Evolutionary conservation across 768 basidiomycete genomes (phyloP), one percentile per base, ranked within the genome.

Genomic region (Leccinum ochraceum): DNA sequence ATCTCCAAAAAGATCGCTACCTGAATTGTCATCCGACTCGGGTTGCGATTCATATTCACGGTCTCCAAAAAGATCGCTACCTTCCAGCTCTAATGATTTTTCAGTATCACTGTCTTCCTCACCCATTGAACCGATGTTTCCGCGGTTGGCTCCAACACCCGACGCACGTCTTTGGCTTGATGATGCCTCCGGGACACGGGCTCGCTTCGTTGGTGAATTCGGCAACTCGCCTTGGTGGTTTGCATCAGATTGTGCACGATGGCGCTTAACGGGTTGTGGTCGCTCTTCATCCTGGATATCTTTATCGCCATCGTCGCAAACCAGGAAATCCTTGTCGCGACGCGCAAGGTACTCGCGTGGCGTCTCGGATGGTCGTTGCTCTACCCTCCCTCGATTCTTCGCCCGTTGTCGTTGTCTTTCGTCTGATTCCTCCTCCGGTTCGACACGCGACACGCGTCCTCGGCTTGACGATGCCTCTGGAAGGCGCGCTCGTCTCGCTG

Each of bases 41-140:
- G 37, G 30, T 10, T 6, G 14, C 2, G 6, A 10, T 50, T 49
- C 49, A 5, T 61, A 32, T 3, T 36, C 59, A 4, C 52, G 57
- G 49, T 67, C 67, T 7, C 69, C 71, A 52, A 74, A 73, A 6
- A 67, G 61, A 54, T 69, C 69, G 4, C 53, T 54, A 3, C 51
- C 71, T 57, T 64, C 58, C 9, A 66, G 26, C 20, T 63, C 62
- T 36, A 54, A 34, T 14, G 62, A 63, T 26, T 32, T 50, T 24
- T 56, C 56, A 2, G 6, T 6, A 14, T 17, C 53, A n/a, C 6
- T 28, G 11, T 34, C 58, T 32, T 24, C 44, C 34, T 53, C 56
- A 17, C 13, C 36, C 1, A 7, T 17, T 52, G 53, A 11, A 5
- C 1, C 32, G 28, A 24, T 48, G 36, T 54, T 17, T 6, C 14